Base-by-base conservation (phyloP, 2,329 filamentous ascomycete genomes). In the Bisporella sp. region DNA sequence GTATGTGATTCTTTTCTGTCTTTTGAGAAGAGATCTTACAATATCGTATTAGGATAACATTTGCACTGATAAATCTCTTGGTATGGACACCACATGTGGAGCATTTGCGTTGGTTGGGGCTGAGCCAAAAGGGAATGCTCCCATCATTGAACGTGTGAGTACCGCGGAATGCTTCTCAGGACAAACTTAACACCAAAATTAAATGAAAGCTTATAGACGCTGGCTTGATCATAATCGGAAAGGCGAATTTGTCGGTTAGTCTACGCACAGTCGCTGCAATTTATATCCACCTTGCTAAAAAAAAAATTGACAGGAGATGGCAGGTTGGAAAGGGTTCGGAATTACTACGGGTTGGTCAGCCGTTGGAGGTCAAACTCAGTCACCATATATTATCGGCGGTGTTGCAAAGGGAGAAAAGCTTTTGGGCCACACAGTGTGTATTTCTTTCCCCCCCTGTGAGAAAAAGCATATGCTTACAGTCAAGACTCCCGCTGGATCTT, bases 401-500 rank as follows among this genome's bases (percentile, higher is more conserved):
- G 29, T 44, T 29, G 13, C 12, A 11, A 11, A 13, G 5, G 41
- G 11, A 12, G 13, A 44, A 12, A 12, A 11, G 3, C 12, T 12
- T 6, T n/a, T 12, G 12, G 41, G 41, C 5, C 41, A 21, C 29
- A 28, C 12, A 13, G 41, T 44, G 13, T 28, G 41, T 29, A 44
- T 28, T 6, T 29, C 41, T 6, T 21, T 44, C 41, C 6, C 30
- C 35, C 9, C 41, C 28, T 6, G 4, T 44, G 29, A 6, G 6
- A 11, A 44, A 44, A 13, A 13, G 21, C 3, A 21, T 21, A 21
- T 21, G 21, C 21, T 21, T 21, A 21, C 3, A 21, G 21, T 21
- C 21, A n/a, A 44, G 41, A 44, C 30, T n/a, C 62, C 64, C 2
- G 64, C 68, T 30, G 81, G 81, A 2, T 79, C 75, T 46, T 81